A percentile compares a stretch with the other conserved stretches of the same genome.
Conservation (phyloP, 73 alveolate genomes). For the Tetrahymena elliotti region DNA sequence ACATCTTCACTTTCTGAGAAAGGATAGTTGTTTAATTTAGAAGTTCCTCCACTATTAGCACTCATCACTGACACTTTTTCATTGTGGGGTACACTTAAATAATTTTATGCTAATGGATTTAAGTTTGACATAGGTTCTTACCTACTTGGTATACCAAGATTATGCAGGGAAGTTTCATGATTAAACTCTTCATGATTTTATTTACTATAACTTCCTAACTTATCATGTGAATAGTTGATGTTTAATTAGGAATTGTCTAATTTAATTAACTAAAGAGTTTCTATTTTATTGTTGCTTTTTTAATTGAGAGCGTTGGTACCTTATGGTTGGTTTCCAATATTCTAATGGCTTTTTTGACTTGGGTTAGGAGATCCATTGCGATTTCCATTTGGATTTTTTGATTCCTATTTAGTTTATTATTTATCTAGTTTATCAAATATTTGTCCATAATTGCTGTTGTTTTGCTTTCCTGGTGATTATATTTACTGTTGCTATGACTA, state of each 20-base stretch:
- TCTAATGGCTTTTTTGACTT: neutral
- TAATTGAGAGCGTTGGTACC: neutral
- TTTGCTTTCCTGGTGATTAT: neutral
- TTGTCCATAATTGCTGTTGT: too few relatives aligned
- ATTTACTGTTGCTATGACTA: neutral
- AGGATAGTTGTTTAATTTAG: neutral
- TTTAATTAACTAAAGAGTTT: neutral
- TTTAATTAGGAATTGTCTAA: neutral
- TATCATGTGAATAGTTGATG: neutral
- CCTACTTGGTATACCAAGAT: neutral
- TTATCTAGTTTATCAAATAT: neutral
- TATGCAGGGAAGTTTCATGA: neutral
- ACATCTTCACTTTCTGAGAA: neutral
- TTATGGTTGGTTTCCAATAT: neutral
- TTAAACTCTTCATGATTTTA: neutral
- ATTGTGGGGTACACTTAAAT: neutral
- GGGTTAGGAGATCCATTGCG: neutral
- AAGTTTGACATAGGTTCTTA: neutral
- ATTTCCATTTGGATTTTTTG: neutral
- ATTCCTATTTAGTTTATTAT: neutral
- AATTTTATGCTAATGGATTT: neutral
- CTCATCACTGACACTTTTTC: neutral
- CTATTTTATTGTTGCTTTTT: neutral
- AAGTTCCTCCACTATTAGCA: neutral
- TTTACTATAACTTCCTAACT: neutral